Evolutionary conservation across 1,139 yeast species (phyloP).

Genomic region (Keqinozyma sinolaborantium): DNA sequence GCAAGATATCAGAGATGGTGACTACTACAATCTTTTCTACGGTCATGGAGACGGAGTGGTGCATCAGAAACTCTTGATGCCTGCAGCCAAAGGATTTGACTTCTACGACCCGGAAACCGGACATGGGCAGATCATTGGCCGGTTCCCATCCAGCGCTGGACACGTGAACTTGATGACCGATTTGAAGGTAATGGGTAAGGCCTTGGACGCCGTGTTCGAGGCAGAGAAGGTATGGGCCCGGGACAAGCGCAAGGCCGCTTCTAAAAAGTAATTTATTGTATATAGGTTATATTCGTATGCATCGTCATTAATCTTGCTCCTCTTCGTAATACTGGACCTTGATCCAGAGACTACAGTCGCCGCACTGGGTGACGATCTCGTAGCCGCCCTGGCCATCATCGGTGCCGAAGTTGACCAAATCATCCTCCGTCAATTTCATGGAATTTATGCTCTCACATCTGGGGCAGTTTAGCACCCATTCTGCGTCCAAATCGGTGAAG

Average conservation of each 20-base stretch:
- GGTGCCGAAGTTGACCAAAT: slow-evolving; percentile 51
- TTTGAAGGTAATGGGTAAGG: slow-evolving; percentile 65
- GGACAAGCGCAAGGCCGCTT: not conserved
- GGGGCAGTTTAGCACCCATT: slow-evolving; percentile 52
- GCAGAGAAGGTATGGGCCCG: slow-evolving; percentile 44
- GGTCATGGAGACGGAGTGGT: slow-evolving; percentile 96
- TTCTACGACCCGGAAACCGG: slow-evolving; percentile 28
- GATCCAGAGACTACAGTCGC: slow-evolving; percentile 81
- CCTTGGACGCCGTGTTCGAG: slow-evolving; percentile 55
- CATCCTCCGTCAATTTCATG: slow-evolving; percentile 56
- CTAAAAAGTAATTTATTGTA: slow-evolving; percentile 1
- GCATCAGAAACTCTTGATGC: slow-evolving; percentile 78
- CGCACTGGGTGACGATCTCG: slow-evolving; percentile 73
- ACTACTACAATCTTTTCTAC: slow-evolving; percentile 71
- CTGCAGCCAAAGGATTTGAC: slow-evolving; percentile 65
- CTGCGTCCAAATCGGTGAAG: slow-evolving; percentile 22
- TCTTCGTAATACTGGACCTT: slow-evolving; percentile 61
- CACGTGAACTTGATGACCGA: slow-evolving; percentile 82
- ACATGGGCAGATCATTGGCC: slow-evolving; percentile 57
- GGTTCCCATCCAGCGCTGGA: slow-evolving; percentile 62
- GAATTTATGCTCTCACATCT: slow-evolving; percentile 61
- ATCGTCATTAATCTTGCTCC: not conserved
- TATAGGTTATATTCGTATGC: slow-evolving; percentile 1
- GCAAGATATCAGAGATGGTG: slow-evolving; percentile 68
- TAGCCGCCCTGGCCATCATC: slow-evolving; percentile 53